Evolutionary conservation across 2,329 filamentous ascomycete genomes (phyloP), one percentile per base, ranked within the genome.

Genomic region (Talaromyces islandicus): DNA sequence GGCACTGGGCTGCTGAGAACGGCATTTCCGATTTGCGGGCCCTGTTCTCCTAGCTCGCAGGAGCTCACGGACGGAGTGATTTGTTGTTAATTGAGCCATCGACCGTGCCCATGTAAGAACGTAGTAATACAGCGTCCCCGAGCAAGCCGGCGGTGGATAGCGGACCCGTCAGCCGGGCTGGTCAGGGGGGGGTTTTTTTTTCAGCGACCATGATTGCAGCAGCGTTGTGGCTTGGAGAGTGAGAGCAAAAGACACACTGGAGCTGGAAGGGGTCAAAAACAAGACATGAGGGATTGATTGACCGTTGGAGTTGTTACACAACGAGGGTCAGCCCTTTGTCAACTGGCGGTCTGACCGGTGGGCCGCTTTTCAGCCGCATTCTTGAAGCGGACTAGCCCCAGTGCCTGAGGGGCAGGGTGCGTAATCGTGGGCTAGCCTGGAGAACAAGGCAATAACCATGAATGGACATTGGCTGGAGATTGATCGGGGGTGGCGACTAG

Each of bases 311-410:
- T 29, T 52, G 48, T 7, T 17, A 4, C 48, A 27, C 21, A 29
- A 52, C 17, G 48, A 30, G 48, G 48, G 48, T 58, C 59, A 58
- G 56, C 59, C 59, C 55, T 55, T 51, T 24, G 12, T 21, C 24
- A 57, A 54, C 51, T 54, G 50, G 59, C 59, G 59, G 59, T 60
- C 59, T 57, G 55, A 35, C 55, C 14, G 27, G 59, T 57, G 56
- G 59, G 56, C 38, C 56, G 51, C 14, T 27, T 48, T 58, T 61
- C 59, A 61, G 59, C 59, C 59, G 59, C 59, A 61, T 61, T 54
- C 48, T 24, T 5, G 17, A 14, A 29, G 11, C 48, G 11, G 48
- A 25, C 12, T 29, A 52, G 48, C 7, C 25, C 19, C 6, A n/a
- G 10, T 21, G 43, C 43, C n/a, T 46, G 43, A 46, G 43, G 43